A percentile compares a stretch with the other conserved stretches of the same genome.
Evolutionary conservation across 2,329 filamentous ascomycete genomes (phyloP).

Genomic region (Alternaria triticina): DNA sequence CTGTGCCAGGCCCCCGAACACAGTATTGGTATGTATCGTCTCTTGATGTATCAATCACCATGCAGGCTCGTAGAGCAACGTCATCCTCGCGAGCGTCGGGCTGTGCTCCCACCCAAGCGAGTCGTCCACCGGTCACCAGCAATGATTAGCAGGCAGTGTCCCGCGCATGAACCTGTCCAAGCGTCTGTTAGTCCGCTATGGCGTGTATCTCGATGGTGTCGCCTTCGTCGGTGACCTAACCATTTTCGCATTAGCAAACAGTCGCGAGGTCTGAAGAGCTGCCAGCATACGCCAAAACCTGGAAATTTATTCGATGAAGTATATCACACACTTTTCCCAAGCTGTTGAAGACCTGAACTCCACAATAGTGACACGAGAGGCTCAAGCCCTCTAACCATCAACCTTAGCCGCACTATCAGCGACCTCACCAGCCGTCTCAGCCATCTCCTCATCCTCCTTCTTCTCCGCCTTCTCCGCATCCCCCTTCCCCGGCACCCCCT

Average conservation of each 20-base stretch:
- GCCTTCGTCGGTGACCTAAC: not conserved
- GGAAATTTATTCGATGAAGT: not conserved
- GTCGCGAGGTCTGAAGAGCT: not conserved
- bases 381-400: slow-evolving; percentile 33
- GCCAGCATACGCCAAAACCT: not conserved
- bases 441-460: slow-evolving; percentile 51
- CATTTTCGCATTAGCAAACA: not conserved
- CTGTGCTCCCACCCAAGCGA: not conserved
- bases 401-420: slow-evolving; percentile 41
- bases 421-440: slow-evolving; percentile 47
- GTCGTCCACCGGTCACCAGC: not conserved
- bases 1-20: not conserved
- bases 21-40: not conserved
- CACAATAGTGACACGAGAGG: not conserved
- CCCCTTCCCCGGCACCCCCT: slow-evolving; percentile 24
- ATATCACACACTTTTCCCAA: not conserved
- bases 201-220: accelerated
- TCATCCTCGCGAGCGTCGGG: not conserved
- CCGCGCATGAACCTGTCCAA: not conserved
- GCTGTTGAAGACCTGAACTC: not conserved
- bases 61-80: too few species aligned
- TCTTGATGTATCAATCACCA: not conserved
- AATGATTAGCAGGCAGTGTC: not conserved
- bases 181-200: not conserved
- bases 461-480: slow-evolving; percentile 45